Conservation (phyloP, 2,329 filamentous ascomycete species). For the Pseudogymnoascus sp. region DNA sequence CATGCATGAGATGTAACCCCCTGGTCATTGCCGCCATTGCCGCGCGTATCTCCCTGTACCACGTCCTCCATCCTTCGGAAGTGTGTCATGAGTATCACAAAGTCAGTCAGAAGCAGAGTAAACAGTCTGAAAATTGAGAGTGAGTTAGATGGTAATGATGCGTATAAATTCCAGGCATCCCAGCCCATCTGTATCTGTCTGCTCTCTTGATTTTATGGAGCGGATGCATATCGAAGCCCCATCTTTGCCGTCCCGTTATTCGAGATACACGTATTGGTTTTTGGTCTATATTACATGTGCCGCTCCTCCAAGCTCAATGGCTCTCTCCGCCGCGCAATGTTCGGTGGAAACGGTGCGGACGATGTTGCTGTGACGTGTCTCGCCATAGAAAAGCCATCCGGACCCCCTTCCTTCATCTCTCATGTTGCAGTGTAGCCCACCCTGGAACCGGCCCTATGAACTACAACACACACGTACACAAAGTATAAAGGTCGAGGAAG, state of each 20-base stretch:
- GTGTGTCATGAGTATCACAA: not conserved
- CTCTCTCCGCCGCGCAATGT: not conserved
- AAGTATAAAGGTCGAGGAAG: not conserved
- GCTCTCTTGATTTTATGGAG: not conserved
- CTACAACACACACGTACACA: not conserved
- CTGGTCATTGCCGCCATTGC: not conserved
- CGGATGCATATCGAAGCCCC: not conserved
- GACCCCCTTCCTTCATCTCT: not conserved
- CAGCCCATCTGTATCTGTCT: not conserved
- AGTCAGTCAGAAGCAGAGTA: not conserved
- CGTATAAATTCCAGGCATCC: not conserved
- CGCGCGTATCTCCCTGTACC: not conserved
- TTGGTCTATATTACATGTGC: not conserved
- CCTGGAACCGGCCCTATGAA: slow-evolving; percentile 2
- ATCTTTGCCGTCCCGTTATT: not conserved
- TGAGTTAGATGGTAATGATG: slow-evolving; percentile 4
- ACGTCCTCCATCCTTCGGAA: not conserved
- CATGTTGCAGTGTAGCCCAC: not conserved
- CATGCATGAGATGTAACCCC: not conserved
- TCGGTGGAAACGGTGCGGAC: not conserved
- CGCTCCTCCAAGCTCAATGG: not conserved
- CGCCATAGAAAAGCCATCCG: not conserved
- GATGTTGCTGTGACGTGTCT: not conserved
- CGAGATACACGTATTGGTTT: not conserved
- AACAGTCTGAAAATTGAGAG: not conserved